phyloP scores from a whole-genome alignment of 2,329 filamentous ascomycete species.

The Ophiostoma tasmaniense region DNA sequence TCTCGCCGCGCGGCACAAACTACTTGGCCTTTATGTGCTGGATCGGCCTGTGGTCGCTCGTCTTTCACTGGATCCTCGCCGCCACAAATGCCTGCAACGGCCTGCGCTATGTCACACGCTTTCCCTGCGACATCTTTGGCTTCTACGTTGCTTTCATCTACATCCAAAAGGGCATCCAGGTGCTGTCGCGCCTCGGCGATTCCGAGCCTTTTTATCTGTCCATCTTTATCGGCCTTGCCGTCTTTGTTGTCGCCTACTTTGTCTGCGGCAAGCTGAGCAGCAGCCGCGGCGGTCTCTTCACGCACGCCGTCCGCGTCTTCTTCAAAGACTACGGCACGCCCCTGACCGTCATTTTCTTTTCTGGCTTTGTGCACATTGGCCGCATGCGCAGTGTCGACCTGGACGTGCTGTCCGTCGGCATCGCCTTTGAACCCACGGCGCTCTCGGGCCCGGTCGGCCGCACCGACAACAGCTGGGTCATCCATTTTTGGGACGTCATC shows the following conservation, averaged over 20 bases:
- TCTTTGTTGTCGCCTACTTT: conserved; percentile 67
- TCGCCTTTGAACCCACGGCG: conserved; percentile 68
- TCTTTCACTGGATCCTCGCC: conserved; percentile 78
- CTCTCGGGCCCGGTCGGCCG: conserved; percentile 32
- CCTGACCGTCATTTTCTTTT: conserved; percentile 76
- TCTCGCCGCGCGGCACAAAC: conserved; percentile 65
- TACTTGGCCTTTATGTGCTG: conserved; percentile 89
- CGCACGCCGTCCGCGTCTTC: conserved; percentile 68
- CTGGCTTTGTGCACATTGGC: conserved; percentile 79
- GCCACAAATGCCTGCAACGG: conserved; percentile 81
- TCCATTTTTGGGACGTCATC: conserved; percentile 69
- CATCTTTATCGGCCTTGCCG: conserved; percentile 65
- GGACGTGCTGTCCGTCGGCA: conserved; percentile 64
- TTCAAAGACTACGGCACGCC: conserved; percentile 86
- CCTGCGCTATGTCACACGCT: conserved; percentile 81
- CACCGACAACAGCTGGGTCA: conserved; percentile 56
- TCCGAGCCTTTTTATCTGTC: conserved; percentile 67
- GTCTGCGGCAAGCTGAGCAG: conserved; percentile 64
- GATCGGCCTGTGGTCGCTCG: conserved; percentile 80
- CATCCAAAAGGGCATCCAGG: conserved; percentile 82
- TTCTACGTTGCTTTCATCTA: conserved; percentile 93
- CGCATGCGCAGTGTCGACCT: conserved; percentile 66
- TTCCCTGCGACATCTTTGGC: conserved; percentile 88
- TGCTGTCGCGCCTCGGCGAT: conserved; percentile 65
- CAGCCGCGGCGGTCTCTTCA: conserved; percentile 60